Conservation (phyloP, 345 rosid species). For the Erysimum cheiranthoides region DNA sequence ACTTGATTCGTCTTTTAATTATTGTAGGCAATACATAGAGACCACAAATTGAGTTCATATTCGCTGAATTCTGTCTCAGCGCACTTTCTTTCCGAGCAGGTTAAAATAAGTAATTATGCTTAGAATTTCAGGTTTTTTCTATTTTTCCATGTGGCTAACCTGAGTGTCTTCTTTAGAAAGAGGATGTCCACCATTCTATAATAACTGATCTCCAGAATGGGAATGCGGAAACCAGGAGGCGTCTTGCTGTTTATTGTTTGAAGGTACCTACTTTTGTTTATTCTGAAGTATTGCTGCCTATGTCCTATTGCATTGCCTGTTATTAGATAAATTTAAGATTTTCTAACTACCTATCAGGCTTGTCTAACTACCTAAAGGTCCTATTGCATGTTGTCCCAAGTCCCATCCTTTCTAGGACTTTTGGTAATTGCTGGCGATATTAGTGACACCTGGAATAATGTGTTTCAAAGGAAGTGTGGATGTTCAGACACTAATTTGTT, state of each 20-base stretch:
- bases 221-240: constrained; percentile 96
- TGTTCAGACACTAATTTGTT: background rate
- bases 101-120: constrained; percentile 39
- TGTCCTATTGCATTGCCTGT: constrained; percentile 28
- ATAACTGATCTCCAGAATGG: constrained; percentile 99
- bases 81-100: constrained; percentile 98
- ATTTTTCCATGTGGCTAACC: constrained; percentile 20
- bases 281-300: constrained; percentile 14
- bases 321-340: constrained; percentile 4
- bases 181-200: constrained; percentile 99
- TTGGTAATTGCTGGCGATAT: background rate
- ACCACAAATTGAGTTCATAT: constrained; percentile 93
- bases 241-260: constrained; percentile 97
- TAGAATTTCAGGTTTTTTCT: constrained; percentile 15
- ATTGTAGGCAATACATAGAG: constrained; percentile 80
- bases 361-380: constrained; percentile 22
- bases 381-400: constrained; percentile 29
- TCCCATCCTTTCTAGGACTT: constrained; percentile 17
- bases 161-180: constrained; percentile 64
- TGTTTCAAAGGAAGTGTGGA: background rate
- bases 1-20: constrained; percentile 24
- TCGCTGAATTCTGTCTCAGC: constrained; percentile 97
- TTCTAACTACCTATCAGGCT: constrained; percentile 22
- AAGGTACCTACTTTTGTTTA: constrained; percentile 60
- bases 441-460: background rate